A percentile compares a stretch with the other conserved stretches of the same genome.
These are phyloP conservation scores for Teratosphaeria gauchensis DNA, from an alignment of 2,329 filamentous ascomycete species.

Conservation along the genomic window DNA sequence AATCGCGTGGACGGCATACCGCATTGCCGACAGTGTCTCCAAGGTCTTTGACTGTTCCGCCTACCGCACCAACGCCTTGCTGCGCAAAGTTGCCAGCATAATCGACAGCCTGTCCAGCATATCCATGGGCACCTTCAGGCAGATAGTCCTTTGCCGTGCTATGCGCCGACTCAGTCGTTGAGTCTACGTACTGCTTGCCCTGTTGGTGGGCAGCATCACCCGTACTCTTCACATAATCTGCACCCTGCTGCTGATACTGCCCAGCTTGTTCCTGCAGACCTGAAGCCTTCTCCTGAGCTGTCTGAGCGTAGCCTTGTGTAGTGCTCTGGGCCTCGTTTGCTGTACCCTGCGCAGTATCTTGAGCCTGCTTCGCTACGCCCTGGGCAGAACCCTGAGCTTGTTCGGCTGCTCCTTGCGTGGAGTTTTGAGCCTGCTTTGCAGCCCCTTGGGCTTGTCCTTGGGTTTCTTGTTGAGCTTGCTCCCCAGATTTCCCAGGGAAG, in stretches of 20 bases:
- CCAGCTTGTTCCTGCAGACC: slow-evolving; percentile 6
- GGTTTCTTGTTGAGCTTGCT: slow-evolving; percentile 3
- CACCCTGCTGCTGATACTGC: slow-evolving; percentile 7
- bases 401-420: neutral
- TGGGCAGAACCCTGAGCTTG: neutral
- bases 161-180: slow-evolving; percentile 2
- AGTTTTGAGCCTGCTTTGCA: neutral
- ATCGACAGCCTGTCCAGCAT: slow-evolving; percentile 6
- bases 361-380: neutral
- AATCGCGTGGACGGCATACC: neutral
- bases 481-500: slow-evolving; percentile 4
- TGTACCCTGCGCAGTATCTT: neutral
- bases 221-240: slow-evolving; percentile 5
- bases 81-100: slow-evolving; percentile 6
- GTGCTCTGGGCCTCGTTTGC: neutral
- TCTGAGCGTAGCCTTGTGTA: neutral
- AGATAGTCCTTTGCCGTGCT: slow-evolving; percentile 3
- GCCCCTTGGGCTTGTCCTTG: slow-evolving; percentile 4
- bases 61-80: slow-evolving; percentile 6
- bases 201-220: slow-evolving; percentile 5
- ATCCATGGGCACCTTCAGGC: slow-evolving; percentile 6
- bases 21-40: slow-evolving; percentile 9
- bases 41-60: slow-evolving; percentile 7
- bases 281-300: slow-evolving; percentile 2
- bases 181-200: slow-evolving; percentile 5